Evolutionary conservation across 2,329 filamentous ascomycete species (phyloP).

Genomic region (Aaosphaeria pasadenensis): DNA sequence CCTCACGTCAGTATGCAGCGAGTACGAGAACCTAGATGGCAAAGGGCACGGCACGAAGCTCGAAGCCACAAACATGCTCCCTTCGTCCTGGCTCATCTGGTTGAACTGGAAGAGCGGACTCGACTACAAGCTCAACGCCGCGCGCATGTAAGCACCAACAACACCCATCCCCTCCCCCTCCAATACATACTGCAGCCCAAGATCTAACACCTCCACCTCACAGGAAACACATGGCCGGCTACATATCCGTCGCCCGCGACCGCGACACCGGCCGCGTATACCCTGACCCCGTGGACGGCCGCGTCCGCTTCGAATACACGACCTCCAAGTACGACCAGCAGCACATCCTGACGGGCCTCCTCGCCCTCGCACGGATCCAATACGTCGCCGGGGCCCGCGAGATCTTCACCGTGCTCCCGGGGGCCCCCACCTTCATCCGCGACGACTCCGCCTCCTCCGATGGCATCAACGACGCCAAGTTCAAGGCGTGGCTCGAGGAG

Average conservation of each 20-base stretch:
- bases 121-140: constrained; percentile 68
- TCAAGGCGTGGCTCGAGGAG: constrained; percentile 59
- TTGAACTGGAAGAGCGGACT: constrained; percentile 67
- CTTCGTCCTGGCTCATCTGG: constrained; percentile 60
- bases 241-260: constrained; percentile 74
- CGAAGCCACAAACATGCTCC: constrained; percentile 73
- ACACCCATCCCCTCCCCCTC: no score
- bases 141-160: constrained; percentile 50
- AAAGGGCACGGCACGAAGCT: constrained; percentile 80
- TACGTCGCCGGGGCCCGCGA: constrained; percentile 78
- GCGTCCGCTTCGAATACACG: constrained; percentile 66
- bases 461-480: constrained; percentile 58
- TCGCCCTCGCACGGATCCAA: constrained; percentile 71
- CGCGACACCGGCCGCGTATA: constrained; percentile 72
- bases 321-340: constrained; percentile 68
- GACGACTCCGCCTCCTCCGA: constrained; percentile 16
- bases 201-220: no score
- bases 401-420: constrained; percentile 65
- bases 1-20: constrained; percentile 72
- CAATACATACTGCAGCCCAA: no score
- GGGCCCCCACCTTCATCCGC: constrained; percentile 62
- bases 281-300: constrained; percentile 65
- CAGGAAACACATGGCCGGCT: constrained; percentile 62
- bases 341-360: constrained; percentile 67
- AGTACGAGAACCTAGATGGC: constrained; percentile 78